These are phyloP conservation scores for Kernera saxatilis DNA, from an alignment of 345 rosid genomes.

Conservation along the genomic window DNA sequence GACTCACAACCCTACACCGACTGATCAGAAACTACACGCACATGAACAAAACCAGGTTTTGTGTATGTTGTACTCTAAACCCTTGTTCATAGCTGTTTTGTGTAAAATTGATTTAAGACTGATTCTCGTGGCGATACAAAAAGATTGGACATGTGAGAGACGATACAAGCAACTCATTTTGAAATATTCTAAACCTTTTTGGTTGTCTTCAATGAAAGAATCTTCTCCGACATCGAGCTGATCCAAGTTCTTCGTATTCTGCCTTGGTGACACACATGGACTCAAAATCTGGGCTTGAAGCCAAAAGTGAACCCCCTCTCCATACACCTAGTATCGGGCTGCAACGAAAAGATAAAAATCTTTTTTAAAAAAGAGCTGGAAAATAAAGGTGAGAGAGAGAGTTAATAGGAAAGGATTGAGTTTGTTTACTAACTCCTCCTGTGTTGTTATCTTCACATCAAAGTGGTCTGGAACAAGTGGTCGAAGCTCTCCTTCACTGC, in stretches of 20 bases:
- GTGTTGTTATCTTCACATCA: constrained; percentile 71
- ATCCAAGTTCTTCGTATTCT: constrained; percentile 96
- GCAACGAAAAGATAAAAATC: constrained; percentile 16
- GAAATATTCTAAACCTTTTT: neutral
- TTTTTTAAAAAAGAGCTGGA: neutral
- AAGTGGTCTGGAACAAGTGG: constrained; percentile 90
- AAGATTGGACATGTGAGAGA: neutral
- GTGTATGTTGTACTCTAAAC: constrained; percentile 17
- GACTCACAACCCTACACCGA: constrained; percentile 71
- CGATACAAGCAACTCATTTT: neutral
- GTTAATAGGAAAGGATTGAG: neutral
- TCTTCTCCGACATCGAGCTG: constrained; percentile 73
- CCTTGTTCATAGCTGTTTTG: constrained; percentile 1
- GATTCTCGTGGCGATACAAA: too few relatives aligned
- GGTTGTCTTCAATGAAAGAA: constrained; percentile 52
- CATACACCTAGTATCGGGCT: constrained; percentile 92
- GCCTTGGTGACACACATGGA: constrained; percentile 87
- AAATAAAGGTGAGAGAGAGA: neutral
- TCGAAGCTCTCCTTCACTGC: constrained; percentile 83
- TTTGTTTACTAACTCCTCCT: constrained; percentile 70
- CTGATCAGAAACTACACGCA: constrained; percentile 19
- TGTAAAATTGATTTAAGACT: constrained; percentile 6
- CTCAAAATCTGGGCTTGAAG: constrained; percentile 87
- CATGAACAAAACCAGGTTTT: constrained; percentile 12
- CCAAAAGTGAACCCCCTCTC: constrained; percentile 96